phyloP scores from a whole-genome alignment of 345 rosid species.

The Excoecaria agallocha region DNA sequence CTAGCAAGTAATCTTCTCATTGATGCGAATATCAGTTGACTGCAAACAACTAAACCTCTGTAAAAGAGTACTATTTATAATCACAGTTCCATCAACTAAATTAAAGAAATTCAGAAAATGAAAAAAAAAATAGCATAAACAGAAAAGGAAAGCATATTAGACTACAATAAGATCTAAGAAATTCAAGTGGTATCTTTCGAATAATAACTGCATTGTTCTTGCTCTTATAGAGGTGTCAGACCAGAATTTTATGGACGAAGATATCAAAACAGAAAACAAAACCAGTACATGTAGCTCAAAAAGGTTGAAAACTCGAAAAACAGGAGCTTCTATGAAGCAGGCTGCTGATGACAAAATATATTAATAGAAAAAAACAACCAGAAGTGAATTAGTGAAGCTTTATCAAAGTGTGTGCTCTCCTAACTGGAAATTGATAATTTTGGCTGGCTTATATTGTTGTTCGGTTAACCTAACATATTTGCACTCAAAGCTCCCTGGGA shows the following conservation, averaged over 20 bases:
- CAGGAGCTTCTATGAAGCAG: slow-evolving; percentile 20
- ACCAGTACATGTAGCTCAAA: slow-evolving; percentile 32
- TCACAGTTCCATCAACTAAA: no score
- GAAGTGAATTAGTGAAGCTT: slow-evolving; percentile 11
- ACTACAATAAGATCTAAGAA: no score
- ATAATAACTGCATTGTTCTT: slow-evolving; percentile 2
- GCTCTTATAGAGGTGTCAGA: slow-evolving; percentile 65
- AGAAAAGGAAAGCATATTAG: no score
- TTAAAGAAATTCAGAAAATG: no score
- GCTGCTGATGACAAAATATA: slow-evolving; percentile 6
- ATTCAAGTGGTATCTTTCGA: neutral
- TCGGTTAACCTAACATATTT: neutral
- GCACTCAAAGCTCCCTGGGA: neutral
- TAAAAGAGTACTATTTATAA: no score
- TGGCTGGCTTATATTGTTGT: neutral
- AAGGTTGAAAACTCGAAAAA: slow-evolving; percentile 32
- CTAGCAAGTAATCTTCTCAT: no score
- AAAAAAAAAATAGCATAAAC: no score
- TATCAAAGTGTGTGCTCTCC: neutral
- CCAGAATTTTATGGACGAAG: slow-evolving; percentile 81
- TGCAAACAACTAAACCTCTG: no score
- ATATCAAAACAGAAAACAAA: slow-evolving; percentile 30
- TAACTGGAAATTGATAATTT: no score
- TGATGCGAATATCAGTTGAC: no score
- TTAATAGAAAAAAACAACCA: neutral